phyloP scores from a whole-genome alignment of 371 early-diverging fungal species.

The Cokeromyces recurvatus region DNA sequence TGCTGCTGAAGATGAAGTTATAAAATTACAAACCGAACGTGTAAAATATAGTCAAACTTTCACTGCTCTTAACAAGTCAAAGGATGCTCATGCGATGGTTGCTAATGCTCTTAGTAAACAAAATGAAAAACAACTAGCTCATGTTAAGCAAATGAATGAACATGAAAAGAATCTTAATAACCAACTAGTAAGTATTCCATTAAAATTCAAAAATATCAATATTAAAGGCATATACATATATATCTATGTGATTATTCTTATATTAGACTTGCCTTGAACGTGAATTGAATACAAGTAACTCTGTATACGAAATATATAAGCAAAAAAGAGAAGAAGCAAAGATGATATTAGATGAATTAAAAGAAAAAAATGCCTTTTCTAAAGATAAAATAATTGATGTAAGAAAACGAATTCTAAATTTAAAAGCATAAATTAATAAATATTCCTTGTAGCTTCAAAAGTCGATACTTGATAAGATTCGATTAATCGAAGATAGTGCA shows the following conservation, averaged over 20 bases:
- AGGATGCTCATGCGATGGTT: slow-evolving; percentile 33
- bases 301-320: slow-evolving; percentile 41
- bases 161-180: slow-evolving; percentile 23
- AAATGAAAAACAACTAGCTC: slow-evolving; percentile 39
- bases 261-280: slow-evolving; percentile 19
- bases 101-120: slow-evolving; percentile 26
- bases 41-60: slow-evolving; percentile 42
- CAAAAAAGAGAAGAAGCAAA: slow-evolving; percentile 48
- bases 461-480: slow-evolving; percentile 54
- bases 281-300: slow-evolving; percentile 31
- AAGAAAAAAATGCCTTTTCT: slow-evolving; percentile 29
- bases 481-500: slow-evolving; percentile 52
- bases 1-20: slow-evolving; percentile 72
- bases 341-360: slow-evolving; percentile 34
- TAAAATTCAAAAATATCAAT: no score
- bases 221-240: no score
- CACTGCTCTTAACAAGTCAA: slow-evolving; percentile 29
- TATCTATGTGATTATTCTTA: neutral
- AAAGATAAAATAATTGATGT: slow-evolving; percentile 20
- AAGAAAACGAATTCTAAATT: no score
- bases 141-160: slow-evolving; percentile 36
- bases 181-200: slow-evolving; percentile 29
- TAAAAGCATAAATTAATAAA: no score
- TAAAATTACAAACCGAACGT: slow-evolving; percentile 65
- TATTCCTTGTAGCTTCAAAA: slow-evolving; percentile 34